Evolutionary conservation across 2,329 filamentous ascomycete species (phyloP), one percentile per base, ranked within the genome.

Genomic region (Coleophoma crateriformis): DNA sequence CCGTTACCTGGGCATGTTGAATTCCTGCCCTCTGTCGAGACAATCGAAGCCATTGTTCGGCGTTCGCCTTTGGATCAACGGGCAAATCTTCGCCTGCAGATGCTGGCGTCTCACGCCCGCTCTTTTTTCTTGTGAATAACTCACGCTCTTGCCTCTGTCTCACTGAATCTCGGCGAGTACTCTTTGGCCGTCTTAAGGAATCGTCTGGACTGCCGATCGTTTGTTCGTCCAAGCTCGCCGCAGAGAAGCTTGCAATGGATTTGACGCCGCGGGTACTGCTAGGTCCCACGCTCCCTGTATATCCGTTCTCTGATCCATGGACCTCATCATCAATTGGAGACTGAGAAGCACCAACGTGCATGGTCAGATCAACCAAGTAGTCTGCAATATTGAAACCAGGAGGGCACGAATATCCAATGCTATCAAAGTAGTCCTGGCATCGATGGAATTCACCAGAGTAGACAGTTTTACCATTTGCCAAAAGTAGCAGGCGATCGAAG

Each of bases 311-410:
- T 49, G 82, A 77, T 3, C 81, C 71, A 7, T 78, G 72, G 17
- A 75, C 79, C 41, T 79, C 71, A 45, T 83, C 80, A 32, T 82
- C 76, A 2, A 75, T 68, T 11, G 76, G 70, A 1, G 77, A 74
- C 35, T 69, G 72, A 13, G 76, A 72, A 47, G 77, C 75, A 51
- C 88, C 82, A 20, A 90, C 91, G 66, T 99, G 94, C 92, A 99
- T 97, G 0, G 94, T 97, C 38, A 99, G 77, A 66, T 99, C 94
- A 32, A 99, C 91, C 5, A 99, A 80, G 64, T 96, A 99, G 67
- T 99, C 94, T 4, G 94, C 94, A 68, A 99, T 97, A 63, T 99
- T 99, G 78, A 97, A 99, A 2, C 95, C 95, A 20, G 91, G 87
- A 11, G 94, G 94, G 63, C 95, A 99, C 45, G 87, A 76, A 67